phyloP scores from a whole-genome alignment of 1,139 yeast species.

The Candida tunisiensis region DNA sequence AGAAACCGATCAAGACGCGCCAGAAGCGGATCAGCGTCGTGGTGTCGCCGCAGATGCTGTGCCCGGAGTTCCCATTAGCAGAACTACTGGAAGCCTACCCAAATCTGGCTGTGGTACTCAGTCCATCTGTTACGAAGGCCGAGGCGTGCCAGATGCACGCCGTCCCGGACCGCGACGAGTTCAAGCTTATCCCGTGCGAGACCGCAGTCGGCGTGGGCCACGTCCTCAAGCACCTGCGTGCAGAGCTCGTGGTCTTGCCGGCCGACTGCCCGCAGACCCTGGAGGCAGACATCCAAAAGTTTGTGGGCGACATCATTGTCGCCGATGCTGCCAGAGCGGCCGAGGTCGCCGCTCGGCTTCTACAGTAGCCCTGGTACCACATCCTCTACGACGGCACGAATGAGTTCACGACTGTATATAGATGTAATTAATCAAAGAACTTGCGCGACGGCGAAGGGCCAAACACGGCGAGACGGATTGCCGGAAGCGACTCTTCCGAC shows the following conservation, averaged over 20 bases:
- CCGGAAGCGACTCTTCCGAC: constrained; percentile 79
- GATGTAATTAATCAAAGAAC: constrained; percentile 54
- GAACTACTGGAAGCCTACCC: constrained; percentile 8
- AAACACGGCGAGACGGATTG: constrained; percentile 76
- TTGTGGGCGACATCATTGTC: constrained; percentile 2
- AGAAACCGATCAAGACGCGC: no score
- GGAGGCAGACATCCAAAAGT: constrained; percentile 8
- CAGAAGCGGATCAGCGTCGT: no score
- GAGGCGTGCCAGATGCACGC: not conserved
- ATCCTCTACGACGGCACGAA: no score
- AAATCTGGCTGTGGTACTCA: constrained; percentile 11
- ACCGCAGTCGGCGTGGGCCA: constrained; percentile 14
- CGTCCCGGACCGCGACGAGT: constrained; percentile 2
- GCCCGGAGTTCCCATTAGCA: not conserved
- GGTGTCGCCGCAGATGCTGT: no score
- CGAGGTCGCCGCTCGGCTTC: no score
- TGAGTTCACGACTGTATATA: not conserved
- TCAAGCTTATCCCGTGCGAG: constrained; percentile 13
- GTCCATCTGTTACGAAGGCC: constrained; percentile 9
- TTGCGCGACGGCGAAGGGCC: constrained; percentile 81
- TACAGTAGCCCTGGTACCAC: no score
- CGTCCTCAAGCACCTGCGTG: constrained; percentile 14
- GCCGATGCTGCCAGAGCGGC: no score
- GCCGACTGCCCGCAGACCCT: constrained; percentile 6
- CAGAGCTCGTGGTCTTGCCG: constrained; percentile 13